Evolutionary conservation across 2,329 filamentous ascomycete genomes (phyloP).

Genomic region (Drechslera avenae): DNA sequence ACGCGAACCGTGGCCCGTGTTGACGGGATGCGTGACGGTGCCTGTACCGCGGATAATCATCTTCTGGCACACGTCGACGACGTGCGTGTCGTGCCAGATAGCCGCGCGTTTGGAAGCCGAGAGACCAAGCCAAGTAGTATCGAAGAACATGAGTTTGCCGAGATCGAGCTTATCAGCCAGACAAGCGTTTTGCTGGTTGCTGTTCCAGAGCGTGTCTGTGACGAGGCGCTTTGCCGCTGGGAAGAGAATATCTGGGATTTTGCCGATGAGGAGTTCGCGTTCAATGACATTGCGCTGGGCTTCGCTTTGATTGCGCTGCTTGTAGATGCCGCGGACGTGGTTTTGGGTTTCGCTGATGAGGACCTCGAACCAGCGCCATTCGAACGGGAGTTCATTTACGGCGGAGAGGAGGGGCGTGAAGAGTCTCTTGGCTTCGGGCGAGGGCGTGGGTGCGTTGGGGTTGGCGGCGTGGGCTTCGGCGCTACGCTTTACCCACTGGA

Average conservation of each 20-base stretch:
- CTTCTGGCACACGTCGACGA: conserved; percentile 64
- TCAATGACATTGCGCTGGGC: conserved; percentile 56
- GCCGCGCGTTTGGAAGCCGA: conserved; percentile 63
- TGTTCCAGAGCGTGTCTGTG: conserved; percentile 44
- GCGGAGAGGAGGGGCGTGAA: conserved; percentile 48
- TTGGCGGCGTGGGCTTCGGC: conserved; percentile 40
- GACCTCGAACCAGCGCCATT: conserved; percentile 53
- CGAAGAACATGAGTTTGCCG: conserved; percentile 72
- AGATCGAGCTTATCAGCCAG: conserved; percentile 67
- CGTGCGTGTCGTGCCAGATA: conserved; percentile 64
- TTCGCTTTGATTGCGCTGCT: conserved; percentile 51
- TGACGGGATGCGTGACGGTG: conserved; percentile 30
- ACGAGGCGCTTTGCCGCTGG: conserved; percentile 57
- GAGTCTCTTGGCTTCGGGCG: conserved; percentile 51
- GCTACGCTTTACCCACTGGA: conserved; percentile 39
- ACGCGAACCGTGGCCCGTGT: background rate
- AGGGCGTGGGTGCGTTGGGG: conserved; percentile 47
- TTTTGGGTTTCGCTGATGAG: conserved; percentile 65
- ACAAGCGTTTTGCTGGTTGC: conserved; percentile 44
- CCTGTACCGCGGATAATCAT: conserved; percentile 45
- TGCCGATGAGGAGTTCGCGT: conserved; percentile 58
- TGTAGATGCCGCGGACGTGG: conserved; percentile 65
- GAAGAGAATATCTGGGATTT: conserved; percentile 58
- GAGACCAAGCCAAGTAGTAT: conserved; percentile 72
- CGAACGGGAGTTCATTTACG: conserved; percentile 50